phyloP scores from a whole-genome alignment of 1,284 basidiomycete genomes.

The Papiliotrema laurentii region DNA sequence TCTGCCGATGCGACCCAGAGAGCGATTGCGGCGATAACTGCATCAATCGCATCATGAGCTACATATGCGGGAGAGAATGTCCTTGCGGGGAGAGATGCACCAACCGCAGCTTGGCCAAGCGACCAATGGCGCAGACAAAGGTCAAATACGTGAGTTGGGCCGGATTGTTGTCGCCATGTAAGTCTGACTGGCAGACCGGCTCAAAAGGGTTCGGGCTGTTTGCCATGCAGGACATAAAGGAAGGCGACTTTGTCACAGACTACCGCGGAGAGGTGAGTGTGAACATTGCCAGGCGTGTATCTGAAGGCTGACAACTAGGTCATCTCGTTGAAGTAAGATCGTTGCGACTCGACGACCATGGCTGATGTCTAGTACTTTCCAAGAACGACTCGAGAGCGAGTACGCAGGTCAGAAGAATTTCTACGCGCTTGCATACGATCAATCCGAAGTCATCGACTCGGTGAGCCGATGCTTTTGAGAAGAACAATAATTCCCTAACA shows the following conservation, averaged over 20 bases:
- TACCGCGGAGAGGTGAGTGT: slow-evolving; percentile 49
- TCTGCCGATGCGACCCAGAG: slow-evolving; percentile 45
- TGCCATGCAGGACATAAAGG: slow-evolving; percentile 43
- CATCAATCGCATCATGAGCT: slow-evolving; percentile 51
- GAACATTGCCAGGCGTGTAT: no score
- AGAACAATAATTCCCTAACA: neutral
- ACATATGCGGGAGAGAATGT: slow-evolving; percentile 50
- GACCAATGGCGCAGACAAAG: slow-evolving; percentile 33
- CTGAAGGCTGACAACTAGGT: slow-evolving; percentile 11
- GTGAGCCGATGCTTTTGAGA: slow-evolving; percentile 20
- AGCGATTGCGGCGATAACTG: slow-evolving; percentile 48
- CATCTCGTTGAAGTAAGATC: slow-evolving; percentile 31
- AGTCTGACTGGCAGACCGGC: slow-evolving; percentile 39
- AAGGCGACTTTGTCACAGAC: slow-evolving; percentile 51
- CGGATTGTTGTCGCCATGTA: neutral
- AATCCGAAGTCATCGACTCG: slow-evolving; percentile 51
- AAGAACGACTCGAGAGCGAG: slow-evolving; percentile 35
- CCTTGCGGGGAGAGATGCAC: slow-evolving; percentile 44
- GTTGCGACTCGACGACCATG: neutral
- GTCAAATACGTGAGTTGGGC: slow-evolving; percentile 36
- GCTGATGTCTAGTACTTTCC: slow-evolving; percentile 29
- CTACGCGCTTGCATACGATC: slow-evolving; percentile 51
- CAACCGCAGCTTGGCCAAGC: slow-evolving; percentile 37
- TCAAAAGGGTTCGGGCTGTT: slow-evolving; percentile 50
- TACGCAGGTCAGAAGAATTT: slow-evolving; percentile 44